Evolutionary conservation across 2,329 filamentous ascomycete species (phyloP).

Genomic region (Fusarium nodosum): DNA sequence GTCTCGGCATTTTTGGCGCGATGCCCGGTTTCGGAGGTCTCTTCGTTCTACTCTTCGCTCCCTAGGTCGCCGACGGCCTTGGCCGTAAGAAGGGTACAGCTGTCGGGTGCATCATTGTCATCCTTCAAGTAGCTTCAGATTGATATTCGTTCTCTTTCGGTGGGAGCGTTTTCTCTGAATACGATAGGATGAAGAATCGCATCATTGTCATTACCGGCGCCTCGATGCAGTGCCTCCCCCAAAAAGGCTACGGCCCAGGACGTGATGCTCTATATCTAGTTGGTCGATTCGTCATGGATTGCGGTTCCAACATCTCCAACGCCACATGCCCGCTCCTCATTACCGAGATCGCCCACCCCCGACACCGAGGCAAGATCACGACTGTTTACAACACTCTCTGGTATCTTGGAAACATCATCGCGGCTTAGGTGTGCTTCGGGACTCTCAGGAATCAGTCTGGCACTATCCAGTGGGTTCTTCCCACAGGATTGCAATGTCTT

Average conservation of each 20-base stretch:
- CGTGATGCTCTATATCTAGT: conserved; percentile 42
- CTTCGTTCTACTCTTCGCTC: conserved; percentile 46
- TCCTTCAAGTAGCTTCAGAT: conserved; percentile 31
- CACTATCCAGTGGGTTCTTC: conserved; percentile 42
- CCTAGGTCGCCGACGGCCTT: conserved; percentile 45
- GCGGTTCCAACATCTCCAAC: conserved; percentile 46
- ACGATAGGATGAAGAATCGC: conserved; percentile 28
- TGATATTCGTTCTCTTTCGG: conserved; percentile 22
- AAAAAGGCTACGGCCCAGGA: conserved; percentile 6
- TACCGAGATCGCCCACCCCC: conserved; percentile 44
- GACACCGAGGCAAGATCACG: conserved; percentile 43
- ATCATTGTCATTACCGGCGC: too few species aligned
- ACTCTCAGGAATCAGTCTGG: conserved; percentile 35
- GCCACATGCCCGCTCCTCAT: conserved; percentile 46
- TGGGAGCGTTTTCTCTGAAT: conserved; percentile 23
- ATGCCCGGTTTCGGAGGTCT: conserved; percentile 46
- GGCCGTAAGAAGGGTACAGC: conserved; percentile 45
- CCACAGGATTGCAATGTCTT: conserved; percentile 40
- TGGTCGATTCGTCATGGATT: conserved; percentile 46
- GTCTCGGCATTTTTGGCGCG: conserved; percentile 46
- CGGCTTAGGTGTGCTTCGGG: conserved; percentile 44
- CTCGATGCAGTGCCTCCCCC: conserved; percentile 45
- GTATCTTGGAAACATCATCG: conserved; percentile 46
- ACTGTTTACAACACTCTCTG: conserved; percentile 47
- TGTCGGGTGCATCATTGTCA: conserved; percentile 38